Evolutionary conservation across 257 asterid genomes (phyloP), one percentile per base, ranked within the genome.

Genomic region (Nemophila menziesii): DNA sequence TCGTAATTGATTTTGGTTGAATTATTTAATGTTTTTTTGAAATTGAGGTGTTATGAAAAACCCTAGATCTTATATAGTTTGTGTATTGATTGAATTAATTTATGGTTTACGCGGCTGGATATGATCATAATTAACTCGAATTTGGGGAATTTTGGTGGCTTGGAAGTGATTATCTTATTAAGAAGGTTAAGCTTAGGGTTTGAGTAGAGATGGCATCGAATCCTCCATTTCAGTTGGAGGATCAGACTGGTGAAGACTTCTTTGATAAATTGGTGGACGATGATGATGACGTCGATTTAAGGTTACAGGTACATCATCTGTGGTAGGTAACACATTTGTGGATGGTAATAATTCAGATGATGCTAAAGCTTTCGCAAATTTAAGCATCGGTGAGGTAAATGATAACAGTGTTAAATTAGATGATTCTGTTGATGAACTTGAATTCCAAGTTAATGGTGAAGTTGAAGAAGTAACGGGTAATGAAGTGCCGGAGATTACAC

Each of bases 211-310:
- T 87, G 97, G 95, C 97, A 51, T 76, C 90, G 39, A 69, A 68
- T 80, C 99, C 93, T 85, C 98, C 93, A 72, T 78, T 77, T 51
- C 47, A 54, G 77, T 69, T 81, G 89, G 98, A 90, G 94, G 98
- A 90, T 81, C 80, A 70, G 58, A 73, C 92, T 16, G 99, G 85
- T 64, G 94, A 81, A 66, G 95, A 79, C 63, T 90, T 90, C 57
- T 90, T 90, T 43, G 96, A 90, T 55, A 81, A 90, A 41, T 72
- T 89, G 73, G 98, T 81, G 67, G 48, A 73, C 58, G 98, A 81
- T 42, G 94, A 67, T 20, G 73, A 81, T 19, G n/a, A n/a, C 43
- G 51, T 62, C 42, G 78, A 50, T 65, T 69, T 51, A 78, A 74
- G 52, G 74, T 57, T 55, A 48, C 65, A 38, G n/a, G n/a, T n/a